Conservation (phyloP, 768 basidiomycete species). For the Boletus pseudopeckii region DNA sequence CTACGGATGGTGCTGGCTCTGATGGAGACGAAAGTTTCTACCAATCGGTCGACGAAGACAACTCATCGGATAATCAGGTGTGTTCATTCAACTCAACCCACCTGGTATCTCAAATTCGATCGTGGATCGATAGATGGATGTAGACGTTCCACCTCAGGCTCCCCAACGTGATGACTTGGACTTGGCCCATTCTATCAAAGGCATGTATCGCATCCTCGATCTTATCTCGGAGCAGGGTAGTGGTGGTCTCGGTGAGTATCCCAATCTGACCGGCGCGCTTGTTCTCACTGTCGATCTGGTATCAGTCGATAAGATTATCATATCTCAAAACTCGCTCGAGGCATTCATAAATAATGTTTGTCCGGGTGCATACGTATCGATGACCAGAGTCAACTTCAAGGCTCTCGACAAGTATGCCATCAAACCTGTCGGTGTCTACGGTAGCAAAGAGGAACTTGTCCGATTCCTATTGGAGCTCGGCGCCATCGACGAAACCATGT, state of each 20-base stretch:
- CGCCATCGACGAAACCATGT: constrained; percentile 41
- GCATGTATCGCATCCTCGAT: constrained; percentile 54
- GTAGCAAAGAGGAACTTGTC: constrained; percentile 49
- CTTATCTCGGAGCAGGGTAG: constrained; percentile 50
- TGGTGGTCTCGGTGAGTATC: constrained; percentile 45
- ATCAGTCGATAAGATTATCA: constrained; percentile 62
- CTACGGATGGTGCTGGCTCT: neutral
- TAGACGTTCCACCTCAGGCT: neutral
- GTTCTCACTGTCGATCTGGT: neutral
- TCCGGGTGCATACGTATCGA: constrained; percentile 50
- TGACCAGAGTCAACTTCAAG: constrained; percentile 57
- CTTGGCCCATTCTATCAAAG: constrained; percentile 34
- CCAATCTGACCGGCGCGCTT: neutral
- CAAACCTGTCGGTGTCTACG: constrained; percentile 56
- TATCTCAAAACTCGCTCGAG: constrained; percentile 47
- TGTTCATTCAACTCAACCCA: neutral
- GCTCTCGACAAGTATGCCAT: constrained; percentile 43
- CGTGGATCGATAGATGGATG: constrained; percentile 17
- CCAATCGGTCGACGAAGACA: constrained; percentile 10
- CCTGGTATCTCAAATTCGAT: neutral
- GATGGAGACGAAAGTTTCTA: constrained; percentile 15
- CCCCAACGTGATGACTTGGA: constrained; percentile 16
- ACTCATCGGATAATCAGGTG: constrained; percentile 6
- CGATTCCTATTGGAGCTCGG: constrained; percentile 38
- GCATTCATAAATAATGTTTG: constrained; percentile 46